Conservation (phyloP, 768 basidiomycete species). For the Lactifluus volemus region DNA sequence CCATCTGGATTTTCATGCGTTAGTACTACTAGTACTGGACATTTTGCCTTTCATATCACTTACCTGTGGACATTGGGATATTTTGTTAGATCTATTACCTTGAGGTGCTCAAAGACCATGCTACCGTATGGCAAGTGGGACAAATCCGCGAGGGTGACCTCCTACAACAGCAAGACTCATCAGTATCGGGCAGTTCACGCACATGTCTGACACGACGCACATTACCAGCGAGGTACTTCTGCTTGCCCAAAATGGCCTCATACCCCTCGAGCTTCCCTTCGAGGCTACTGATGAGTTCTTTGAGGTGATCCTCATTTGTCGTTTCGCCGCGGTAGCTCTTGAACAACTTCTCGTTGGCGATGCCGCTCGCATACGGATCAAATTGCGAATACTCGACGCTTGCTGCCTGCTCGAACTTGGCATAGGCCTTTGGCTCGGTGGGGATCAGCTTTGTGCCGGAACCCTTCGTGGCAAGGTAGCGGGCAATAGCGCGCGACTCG, state of each 20-base stretch:
- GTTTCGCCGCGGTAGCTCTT: background rate
- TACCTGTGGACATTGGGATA: slow-evolving; percentile 8
- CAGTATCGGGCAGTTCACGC: background rate
- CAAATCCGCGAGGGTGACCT: slow-evolving; percentile 9
- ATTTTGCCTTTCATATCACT: background rate
- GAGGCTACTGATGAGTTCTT: background rate
- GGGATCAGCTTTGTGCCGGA: slow-evolving; percentile 20
- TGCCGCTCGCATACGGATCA: background rate
- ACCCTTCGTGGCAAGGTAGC: slow-evolving; percentile 22
- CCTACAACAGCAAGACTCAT: background rate
- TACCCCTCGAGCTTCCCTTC: slow-evolving; percentile 2
- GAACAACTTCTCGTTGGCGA: background rate
- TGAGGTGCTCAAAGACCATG: background rate
- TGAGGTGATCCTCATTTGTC: background rate
- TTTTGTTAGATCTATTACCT: background rate
- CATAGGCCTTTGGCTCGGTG: slow-evolving; percentile 20
- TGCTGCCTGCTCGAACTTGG: slow-evolving; percentile 25
- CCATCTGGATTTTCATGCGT: slow-evolving; percentile 2
- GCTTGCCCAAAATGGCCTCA: slow-evolving; percentile 3
- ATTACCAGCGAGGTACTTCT: slow-evolving; percentile 15
- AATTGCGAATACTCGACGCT: slow-evolving; percentile 22
- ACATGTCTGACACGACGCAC: background rate
- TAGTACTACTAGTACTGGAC: background rate
- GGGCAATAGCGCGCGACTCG: slow-evolving; percentile 24
- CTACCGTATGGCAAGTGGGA: slow-evolving; percentile 2